Evolutionary conservation across 371 early-diverging fungal species (phyloP), one percentile per base, ranked within the genome.

Genomic region (Capniomyces stellatus): DNA sequence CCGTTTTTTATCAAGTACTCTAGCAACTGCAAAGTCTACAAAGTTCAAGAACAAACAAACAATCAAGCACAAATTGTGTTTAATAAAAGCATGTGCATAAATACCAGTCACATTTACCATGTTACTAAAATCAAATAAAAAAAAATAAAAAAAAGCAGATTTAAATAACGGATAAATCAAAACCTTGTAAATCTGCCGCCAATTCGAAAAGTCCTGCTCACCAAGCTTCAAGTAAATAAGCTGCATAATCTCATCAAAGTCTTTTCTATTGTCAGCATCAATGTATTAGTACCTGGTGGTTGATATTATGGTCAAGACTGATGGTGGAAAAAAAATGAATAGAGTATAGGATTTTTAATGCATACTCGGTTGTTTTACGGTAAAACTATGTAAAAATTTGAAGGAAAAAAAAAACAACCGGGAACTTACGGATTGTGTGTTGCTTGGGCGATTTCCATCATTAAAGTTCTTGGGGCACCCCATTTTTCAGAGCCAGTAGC

Each of bases 1-100:
- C 97, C 97, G 66, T 93, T 92, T 63, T 92, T 94, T 46, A 92
- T 73, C 40, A 95, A 73, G 61, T 88, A 95, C 63, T 95, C 96
- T 22, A 95, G 67, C 15, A 95, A 73, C 46, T 87, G 85, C 44
- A 96, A 72, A 3, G 89, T 76, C 89, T 52, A 51, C 6, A 41
- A 21, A 6, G 18, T 51, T 41, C 15, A 15, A n/a, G n/a, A n/a
- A n/a, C n/a, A n/a, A n/a, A n/a, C n/a, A n/a, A n/a, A n/a, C n/a
- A n/a, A n/a, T n/a, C n/a, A n/a, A n/a, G n/a, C n/a, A n/a, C n/a
- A n/a, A n/a, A n/a, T n/a, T n/a, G n/a, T n/a, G n/a, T n/a, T n/a
- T n/a, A n/a, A n/a, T n/a, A n/a, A n/a, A n/a, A n/a, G n/a, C n/a
- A n/a, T n/a, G n/a, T n/a, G n/a, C n/a, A n/a, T n/a, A n/a, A n/a